Evolutionary conservation across 2,329 filamentous ascomycete species (phyloP), one percentile per base, ranked within the genome.

Genomic region (Curvularia verruculosa): DNA sequence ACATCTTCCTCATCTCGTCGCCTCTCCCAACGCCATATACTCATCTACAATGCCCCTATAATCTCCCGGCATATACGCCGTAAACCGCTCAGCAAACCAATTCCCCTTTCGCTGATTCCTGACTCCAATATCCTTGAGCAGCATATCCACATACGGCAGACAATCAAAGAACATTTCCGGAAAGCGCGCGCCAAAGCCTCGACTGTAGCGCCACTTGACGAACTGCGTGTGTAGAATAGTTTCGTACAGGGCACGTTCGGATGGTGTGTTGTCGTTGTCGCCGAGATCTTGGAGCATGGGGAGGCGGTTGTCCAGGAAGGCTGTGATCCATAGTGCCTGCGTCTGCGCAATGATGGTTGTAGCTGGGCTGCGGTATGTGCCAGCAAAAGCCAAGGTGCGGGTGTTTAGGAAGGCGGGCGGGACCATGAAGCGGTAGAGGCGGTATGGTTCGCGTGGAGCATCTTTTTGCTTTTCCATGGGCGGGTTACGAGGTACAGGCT

Each of bases 291-390:
- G 31, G 9, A 57, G 51, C 8, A 18, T 12, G 0, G 47, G 34
- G 10, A 89, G 72, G 26, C 79, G 73, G 19, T 79, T 78, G 51
- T 81, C 79, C 29, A 93, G 83, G 69, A 86, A 91, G 0, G 89
- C 88, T 0, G 81, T 80, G 29, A 89, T 77, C 78, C 78, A 80
- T 1, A 80, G 70, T 0, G 69, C 77, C 64, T 80, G 77, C 0
- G 72, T 62, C 12, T 74, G 67, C 3, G 76, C 74, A 44, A 74
- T 72, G 13, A 73, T 68, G 1, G 74, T 69, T 0, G 76, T 78
- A 2, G 71, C 69, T 23, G 77, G 71, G 12, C 71, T 77, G 23
- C 72, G 68, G 26, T 77, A 72, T 43, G 75, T 72, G 23, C 78
- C 78, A 3, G 74, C 72, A 56, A 80, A 80, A 2, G 76, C 78